Evolutionary conservation across 495 filamentous ascomycete species (phyloP).

Genomic region (Letharia columbiana): DNA sequence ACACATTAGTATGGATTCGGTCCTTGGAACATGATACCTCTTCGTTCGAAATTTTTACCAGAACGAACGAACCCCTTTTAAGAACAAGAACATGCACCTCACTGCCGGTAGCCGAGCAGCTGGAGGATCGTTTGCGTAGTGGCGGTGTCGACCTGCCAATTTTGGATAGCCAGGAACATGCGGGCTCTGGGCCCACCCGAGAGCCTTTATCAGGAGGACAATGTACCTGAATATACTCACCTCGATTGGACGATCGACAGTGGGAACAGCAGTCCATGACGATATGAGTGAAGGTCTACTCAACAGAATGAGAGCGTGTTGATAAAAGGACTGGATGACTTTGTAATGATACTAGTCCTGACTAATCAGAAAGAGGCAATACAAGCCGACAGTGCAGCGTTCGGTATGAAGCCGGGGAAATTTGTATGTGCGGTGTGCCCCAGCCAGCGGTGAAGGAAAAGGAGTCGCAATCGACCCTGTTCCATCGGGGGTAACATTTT

Average conservation of each 20-base stretch:
- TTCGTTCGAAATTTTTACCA: neutral
- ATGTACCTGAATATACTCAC: neutral
- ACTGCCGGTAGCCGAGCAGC: neutral
- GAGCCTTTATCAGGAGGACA: neutral
- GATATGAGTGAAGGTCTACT: neutral
- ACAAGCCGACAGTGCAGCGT: neutral
- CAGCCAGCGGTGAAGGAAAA: neutral
- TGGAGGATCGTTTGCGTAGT: neutral
- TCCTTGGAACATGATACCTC: neutral
- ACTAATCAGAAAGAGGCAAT: neutral
- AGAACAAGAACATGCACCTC: neutral
- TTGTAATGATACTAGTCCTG: neutral
- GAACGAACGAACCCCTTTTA: neutral
- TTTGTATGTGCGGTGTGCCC: neutral
- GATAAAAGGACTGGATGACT: neutral
- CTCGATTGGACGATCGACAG: neutral
- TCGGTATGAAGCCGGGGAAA: neutral
- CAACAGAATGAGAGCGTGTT: neutral
- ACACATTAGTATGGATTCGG: neutral
- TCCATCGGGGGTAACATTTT: neutral
- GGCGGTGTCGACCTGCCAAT: neutral
- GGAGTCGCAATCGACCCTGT: neutral
- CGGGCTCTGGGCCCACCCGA: too few species aligned
- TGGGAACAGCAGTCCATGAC: neutral
- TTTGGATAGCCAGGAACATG: neutral